Evolutionary conservation across 2,329 filamentous ascomycete species (phyloP).

Genomic region (Mollisia scopiformis): DNA sequence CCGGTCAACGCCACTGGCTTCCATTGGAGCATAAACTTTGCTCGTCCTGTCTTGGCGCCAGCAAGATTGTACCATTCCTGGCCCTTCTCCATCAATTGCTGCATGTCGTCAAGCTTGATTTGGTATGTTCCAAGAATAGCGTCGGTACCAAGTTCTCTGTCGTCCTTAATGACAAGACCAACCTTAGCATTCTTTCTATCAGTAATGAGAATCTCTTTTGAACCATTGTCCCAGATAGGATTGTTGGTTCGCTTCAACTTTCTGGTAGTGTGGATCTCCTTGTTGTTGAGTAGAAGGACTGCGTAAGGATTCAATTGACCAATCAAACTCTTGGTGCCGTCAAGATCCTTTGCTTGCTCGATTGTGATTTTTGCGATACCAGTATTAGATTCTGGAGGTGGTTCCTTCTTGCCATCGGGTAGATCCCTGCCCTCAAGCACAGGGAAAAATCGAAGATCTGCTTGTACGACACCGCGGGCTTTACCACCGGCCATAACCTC

Average conservation of each 20-base stretch:
- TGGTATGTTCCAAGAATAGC: conserved; percentile 90
- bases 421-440: conserved; percentile 75
- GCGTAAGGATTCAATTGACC: conserved; percentile 92
- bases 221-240: conserved; percentile 91
- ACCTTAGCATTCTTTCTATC: conserved; percentile 89
- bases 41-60: conserved; percentile 79
- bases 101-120: conserved; percentile 92
- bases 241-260: conserved; percentile 97
- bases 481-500: conserved; percentile 87
- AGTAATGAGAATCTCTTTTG: conserved; percentile 93
- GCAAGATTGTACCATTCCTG: conserved; percentile 95
- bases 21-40: conserved; percentile 92
- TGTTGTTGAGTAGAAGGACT: conserved; percentile 84
- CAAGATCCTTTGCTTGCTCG: conserved; percentile 95
- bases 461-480: conserved; percentile 75
- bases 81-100: conserved; percentile 87
- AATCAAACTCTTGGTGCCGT: conserved; percentile 88
- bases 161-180: conserved; percentile 92
- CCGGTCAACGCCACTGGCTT: conserved; percentile 90
- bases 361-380: conserved; percentile 93
- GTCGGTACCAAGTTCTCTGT: conserved; percentile 82
- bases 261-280: conserved; percentile 85
- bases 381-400: conserved; percentile 86
- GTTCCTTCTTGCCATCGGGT: conserved; percentile 76
- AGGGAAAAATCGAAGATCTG: conserved; percentile 93